Evolutionary conservation across 2,329 filamentous ascomycete species (phyloP), one percentile per base, ranked within the genome.

Genomic region (Monilinia polystroma): DNA sequence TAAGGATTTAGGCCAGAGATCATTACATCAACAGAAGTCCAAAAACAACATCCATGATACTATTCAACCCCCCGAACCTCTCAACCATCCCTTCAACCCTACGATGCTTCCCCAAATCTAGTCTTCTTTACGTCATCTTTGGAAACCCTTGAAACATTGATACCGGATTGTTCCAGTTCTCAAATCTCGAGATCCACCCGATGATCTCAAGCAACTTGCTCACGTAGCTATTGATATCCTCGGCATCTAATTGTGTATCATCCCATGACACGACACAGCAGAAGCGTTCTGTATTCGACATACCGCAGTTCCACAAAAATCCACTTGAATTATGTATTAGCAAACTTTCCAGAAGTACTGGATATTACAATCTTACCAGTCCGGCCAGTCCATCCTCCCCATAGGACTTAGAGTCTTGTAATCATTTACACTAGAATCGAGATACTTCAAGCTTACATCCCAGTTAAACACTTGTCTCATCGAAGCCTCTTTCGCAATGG

Each of bases 71-170:
- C 20, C 12, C 8, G 11, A 59, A 60, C 4, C 18, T 8, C 29
- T 35, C 20, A 10, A 18, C 7, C 43, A 60, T 23, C n/a, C 26
- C 20, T 35, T 60, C 41, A 38, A n/a, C 20, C 29, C 47, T 29
- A 49, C 20, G 10, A n/a, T 23, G 8, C 14, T 35, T 16, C 2
- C 8, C 29, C 43, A 18, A 18, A 35, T 11, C 32, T 59, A 49
- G 7, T 23, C 8, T 18, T 35, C 11, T 64, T 23, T 64, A 56
- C 38, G 52, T 45, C 38, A 47, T 64, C 12, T 38, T 43, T 32
- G 41, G 51, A 64, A 64, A 64, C 29, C 41, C 52, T 23, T 52
- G 49, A 23, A 64, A 47, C 52, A 32, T 63, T 41, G 62, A 64
- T 32, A 56, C 41, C 14, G 20, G 11, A 47, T 57, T 49, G 41